Conservation (phyloP, 768 basidiomycete species). For the Russula olivacea region DNA sequence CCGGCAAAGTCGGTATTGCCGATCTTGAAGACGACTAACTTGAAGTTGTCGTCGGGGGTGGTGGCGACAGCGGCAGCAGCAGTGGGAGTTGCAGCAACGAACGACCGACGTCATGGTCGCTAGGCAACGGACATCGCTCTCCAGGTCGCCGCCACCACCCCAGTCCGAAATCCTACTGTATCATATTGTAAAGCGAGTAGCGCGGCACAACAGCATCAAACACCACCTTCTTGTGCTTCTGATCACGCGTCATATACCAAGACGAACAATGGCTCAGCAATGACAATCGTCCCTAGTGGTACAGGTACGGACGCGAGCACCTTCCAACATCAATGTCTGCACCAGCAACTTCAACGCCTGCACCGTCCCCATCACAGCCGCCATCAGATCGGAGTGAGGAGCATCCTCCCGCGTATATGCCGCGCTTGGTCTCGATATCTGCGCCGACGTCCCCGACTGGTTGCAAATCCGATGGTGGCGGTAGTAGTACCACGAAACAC, state of each 20-base stretch:
- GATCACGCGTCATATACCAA: neutral
- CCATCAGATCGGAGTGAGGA: neutral
- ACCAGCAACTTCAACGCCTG: neutral
- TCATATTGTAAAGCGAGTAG: too few relatives aligned
- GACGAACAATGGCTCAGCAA: neutral
- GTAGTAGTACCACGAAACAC: neutral
- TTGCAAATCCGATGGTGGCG: neutral
- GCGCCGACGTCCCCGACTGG: too few relatives aligned
- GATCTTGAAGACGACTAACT: conserved; percentile 2
- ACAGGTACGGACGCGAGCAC: neutral
- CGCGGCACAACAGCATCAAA: neutral
- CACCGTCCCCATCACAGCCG: too few relatives aligned
- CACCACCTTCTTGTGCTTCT: neutral
- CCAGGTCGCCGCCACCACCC: neutral
- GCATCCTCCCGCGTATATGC: neutral
- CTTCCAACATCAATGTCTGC: neutral
- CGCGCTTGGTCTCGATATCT: neutral
- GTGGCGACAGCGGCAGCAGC: too few relatives aligned
- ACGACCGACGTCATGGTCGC: neutral
- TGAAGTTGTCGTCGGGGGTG: neutral
- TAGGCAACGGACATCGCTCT: neutral
- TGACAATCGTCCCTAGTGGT: too few relatives aligned
- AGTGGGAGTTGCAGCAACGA: neutral
- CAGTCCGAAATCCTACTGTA: neutral
- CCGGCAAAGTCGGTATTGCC: conserved; percentile 10